These are phyloP conservation scores for Ulmus americana DNA, from an alignment of 331 rosid genomes.

Conservation along the genomic window DNA sequence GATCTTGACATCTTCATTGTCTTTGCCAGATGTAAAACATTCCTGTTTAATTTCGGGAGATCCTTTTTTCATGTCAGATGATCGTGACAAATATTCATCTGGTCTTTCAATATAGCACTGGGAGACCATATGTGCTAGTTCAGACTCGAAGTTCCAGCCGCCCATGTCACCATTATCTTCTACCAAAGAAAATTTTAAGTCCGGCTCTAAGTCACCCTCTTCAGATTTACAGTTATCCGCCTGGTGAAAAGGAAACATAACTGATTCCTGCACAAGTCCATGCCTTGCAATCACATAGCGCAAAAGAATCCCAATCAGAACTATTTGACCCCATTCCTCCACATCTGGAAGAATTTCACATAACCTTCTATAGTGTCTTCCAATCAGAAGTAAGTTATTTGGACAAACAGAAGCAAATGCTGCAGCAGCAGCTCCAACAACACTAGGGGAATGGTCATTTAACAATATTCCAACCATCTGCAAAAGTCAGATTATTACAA, in stretches of 20 bases:
- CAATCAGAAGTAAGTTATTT: slow-evolving; percentile 63
- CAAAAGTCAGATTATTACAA: slow-evolving; percentile 12
- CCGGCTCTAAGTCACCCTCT: slow-evolving; percentile 28
- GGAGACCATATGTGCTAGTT: slow-evolving; percentile 47
- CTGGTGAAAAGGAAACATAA: slow-evolving; percentile 53
- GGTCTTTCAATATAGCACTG: slow-evolving; percentile 83
- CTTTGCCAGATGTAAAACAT: slow-evolving; percentile 45
- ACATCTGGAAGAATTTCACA: slow-evolving; percentile 92
- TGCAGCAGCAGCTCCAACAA: slow-evolving; percentile 97
- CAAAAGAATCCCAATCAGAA: slow-evolving; percentile 77
- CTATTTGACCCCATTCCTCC: slow-evolving; percentile 95
- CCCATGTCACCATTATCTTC: slow-evolving; percentile 37
- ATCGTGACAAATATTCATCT: slow-evolving; percentile 77
- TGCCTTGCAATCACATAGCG: slow-evolving; percentile 74
- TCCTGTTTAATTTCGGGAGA: slow-evolving; percentile 46
- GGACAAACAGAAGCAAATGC: slow-evolving; percentile 92
- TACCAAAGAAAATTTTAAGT: slow-evolving; percentile 19
- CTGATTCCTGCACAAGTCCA: slow-evolving; percentile 79
- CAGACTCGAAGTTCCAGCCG: slow-evolving; percentile 37
- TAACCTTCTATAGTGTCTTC: slow-evolving; percentile 58
- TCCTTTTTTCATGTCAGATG: slow-evolving; percentile 44
- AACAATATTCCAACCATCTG: slow-evolving; percentile 74
- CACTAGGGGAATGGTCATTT: slow-evolving; percentile 77
- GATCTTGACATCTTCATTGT: slow-evolving; percentile 66
- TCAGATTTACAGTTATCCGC: slow-evolving; percentile 28